Conservation (phyloP, 1,284 basidiomycete genomes). For the Ustilago sp. region DNA sequence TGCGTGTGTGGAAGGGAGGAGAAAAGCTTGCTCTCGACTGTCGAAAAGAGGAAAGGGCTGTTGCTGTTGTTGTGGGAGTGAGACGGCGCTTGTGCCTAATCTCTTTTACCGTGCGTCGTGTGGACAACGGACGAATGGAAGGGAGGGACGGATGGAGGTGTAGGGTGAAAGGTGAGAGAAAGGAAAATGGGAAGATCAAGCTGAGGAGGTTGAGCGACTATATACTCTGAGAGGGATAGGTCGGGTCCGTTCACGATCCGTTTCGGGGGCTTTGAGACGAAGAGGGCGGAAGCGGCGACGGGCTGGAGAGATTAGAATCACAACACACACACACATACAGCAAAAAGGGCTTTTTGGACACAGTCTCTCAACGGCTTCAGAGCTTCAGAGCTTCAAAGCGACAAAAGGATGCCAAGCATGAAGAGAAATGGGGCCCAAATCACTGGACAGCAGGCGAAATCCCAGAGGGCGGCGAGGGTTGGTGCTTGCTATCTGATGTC, state of each 20-base stretch:
- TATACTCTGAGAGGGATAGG: slow-evolving; percentile 25
- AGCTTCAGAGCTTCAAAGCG: background rate
- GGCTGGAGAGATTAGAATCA: slow-evolving; percentile 1
- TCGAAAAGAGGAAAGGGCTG: slow-evolving; percentile 22
- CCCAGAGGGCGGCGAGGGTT: slow-evolving; percentile 12
- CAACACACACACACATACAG: background rate
- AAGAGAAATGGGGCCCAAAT: slow-evolving; percentile 8
- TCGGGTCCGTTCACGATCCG: background rate
- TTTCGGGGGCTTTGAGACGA: background rate
- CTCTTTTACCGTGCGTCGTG: slow-evolving; percentile 32
- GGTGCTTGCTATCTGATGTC: slow-evolving; percentile 13
- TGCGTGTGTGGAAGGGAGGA: background rate
- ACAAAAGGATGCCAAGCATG: slow-evolving; percentile 13
- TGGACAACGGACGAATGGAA: slow-evolving; percentile 18
- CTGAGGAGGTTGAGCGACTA: slow-evolving; percentile 17
- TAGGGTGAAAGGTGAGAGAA: slow-evolving; percentile 21
- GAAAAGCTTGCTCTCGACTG: slow-evolving; percentile 29
- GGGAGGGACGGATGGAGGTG: slow-evolving; percentile 9
- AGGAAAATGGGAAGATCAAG: slow-evolving; percentile 8
- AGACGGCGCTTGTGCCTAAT: slow-evolving; percentile 50
- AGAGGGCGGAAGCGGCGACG: background rate
- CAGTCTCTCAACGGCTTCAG: background rate
- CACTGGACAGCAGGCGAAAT: background rate
- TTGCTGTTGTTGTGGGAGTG: slow-evolving; percentile 9
- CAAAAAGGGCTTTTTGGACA: slow-evolving; percentile 14